phyloP scores from a whole-genome alignment of 2,329 filamentous ascomycete genomes.

The Neoascochyta sp. region DNA sequence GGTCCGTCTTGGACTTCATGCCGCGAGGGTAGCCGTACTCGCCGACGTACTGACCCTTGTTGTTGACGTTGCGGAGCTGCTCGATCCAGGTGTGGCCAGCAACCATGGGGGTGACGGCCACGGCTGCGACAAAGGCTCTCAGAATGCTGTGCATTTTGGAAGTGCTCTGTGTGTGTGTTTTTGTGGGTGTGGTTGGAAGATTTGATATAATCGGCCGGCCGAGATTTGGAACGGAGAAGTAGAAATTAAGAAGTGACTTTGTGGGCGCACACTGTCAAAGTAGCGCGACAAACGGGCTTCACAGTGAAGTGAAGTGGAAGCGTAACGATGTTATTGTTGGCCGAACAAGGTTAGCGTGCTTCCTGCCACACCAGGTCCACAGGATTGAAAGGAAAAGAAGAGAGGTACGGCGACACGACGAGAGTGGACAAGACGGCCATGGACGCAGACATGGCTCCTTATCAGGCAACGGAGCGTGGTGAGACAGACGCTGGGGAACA shows the following conservation, averaged over 20 bases:
- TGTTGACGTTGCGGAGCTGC: slow-evolving; percentile 64
- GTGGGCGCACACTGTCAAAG: slow-evolving; percentile 16
- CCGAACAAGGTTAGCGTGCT: slow-evolving; percentile 15
- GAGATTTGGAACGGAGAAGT: slow-evolving; percentile 7
- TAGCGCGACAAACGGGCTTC: too few relatives aligned
- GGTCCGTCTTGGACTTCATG: slow-evolving; percentile 56
- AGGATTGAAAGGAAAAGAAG: slow-evolving; percentile 12
- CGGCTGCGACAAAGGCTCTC: slow-evolving; percentile 12
- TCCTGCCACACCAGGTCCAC: slow-evolving; percentile 14
- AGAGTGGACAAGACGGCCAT: slow-evolving; percentile 12
- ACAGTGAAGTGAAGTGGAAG: too few relatives aligned
- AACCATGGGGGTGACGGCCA: slow-evolving; percentile 18
- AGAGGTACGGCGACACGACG: slow-evolving; percentile 15
- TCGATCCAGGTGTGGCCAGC: slow-evolving; percentile 76
- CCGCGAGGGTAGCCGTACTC: slow-evolving; percentile 71
- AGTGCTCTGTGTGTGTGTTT: slow-evolving; percentile 2
- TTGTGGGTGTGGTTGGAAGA: slow-evolving; percentile 5
- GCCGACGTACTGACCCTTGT: slow-evolving; percentile 70
- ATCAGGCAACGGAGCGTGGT: slow-evolving; percentile 28
- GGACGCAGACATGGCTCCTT: slow-evolving; percentile 24
- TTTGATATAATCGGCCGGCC: slow-evolving; percentile 3
- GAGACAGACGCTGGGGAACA: slow-evolving; percentile 27
- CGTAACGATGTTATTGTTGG: slow-evolving; percentile 27
- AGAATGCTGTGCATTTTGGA: slow-evolving; percentile 19
- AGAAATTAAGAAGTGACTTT: slow-evolving; percentile 9